phyloP scores from a whole-genome alignment of 73 alveolate species.

The Stentor coeruleus region DNA sequence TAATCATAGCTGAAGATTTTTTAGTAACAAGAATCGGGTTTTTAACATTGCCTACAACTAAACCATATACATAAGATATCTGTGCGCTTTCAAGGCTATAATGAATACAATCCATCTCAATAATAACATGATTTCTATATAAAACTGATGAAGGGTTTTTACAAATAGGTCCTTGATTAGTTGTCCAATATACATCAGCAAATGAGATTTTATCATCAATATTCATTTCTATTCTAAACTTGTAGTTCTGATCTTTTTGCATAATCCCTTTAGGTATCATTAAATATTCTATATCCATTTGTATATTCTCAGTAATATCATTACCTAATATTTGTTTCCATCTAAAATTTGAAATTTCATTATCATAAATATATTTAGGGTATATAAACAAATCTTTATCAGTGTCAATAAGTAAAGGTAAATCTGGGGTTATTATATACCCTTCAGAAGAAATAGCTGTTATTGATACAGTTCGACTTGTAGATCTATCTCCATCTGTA shows the following conservation, averaged over 20 bases:
- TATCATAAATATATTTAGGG: neutral
- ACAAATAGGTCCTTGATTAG: neutral
- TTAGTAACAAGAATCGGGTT: neutral
- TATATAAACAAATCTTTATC: neutral
- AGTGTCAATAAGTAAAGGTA: neutral
- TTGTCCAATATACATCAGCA: neutral
- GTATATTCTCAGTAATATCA: too few species aligned
- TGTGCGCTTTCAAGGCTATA: neutral
- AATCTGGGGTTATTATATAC: neutral
- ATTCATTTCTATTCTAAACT: neutral
- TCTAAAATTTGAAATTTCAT: neutral
- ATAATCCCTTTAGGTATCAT: too few species aligned
- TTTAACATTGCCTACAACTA: neutral
- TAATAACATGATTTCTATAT: neutral
- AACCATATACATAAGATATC: neutral
- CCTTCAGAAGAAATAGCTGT: neutral
- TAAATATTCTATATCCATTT: too few species aligned
- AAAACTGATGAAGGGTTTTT: neutral
- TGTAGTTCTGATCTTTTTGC: neutral
- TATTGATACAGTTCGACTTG: neutral
- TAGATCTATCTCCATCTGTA: neutral
- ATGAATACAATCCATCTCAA: neutral
- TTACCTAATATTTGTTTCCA: neutral
- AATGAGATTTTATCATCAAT: neutral
- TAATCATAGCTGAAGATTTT: neutral